Conservation (phyloP, 2,329 filamentous ascomycete species). For the Myriosclerotinia scirpicola region DNA sequence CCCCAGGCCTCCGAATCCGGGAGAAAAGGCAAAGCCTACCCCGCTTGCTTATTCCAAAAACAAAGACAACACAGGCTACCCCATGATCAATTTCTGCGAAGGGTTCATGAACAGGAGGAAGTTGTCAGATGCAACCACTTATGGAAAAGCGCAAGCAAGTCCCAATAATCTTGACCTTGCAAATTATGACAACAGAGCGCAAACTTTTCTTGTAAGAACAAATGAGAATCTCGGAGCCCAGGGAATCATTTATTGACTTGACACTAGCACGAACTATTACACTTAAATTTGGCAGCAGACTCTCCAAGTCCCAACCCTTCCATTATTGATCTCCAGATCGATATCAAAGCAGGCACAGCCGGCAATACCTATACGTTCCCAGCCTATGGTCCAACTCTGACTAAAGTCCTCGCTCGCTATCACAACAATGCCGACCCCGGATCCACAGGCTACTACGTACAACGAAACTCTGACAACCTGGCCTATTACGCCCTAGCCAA, state of each 20-base stretch:
- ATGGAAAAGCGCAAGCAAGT: background rate
- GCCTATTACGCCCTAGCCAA: background rate
- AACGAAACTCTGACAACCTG: background rate
- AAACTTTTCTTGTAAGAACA: background rate
- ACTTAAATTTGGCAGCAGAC: background rate
- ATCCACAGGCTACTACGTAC: background rate
- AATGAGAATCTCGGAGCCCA: no score
- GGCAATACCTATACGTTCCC: no score
- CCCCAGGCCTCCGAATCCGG: background rate
- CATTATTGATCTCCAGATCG: background rate
- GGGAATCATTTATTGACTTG: background rate
- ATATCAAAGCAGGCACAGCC: background rate
- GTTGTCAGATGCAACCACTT: background rate
- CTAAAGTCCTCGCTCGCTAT: background rate
- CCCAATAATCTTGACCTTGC: background rate
- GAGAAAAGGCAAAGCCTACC: background rate
- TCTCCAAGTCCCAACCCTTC: background rate
- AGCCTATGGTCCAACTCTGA: background rate
- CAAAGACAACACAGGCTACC: background rate
- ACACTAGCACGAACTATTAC: constrained; percentile 2
- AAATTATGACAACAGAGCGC: background rate
- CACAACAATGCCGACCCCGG: background rate
- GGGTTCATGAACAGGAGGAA: background rate
- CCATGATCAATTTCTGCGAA: constrained; percentile 1
- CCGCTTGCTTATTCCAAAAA: background rate